Conservation (phyloP, 192 early-diverging fungal species). For the Irineochytrium annulatum region DNA sequence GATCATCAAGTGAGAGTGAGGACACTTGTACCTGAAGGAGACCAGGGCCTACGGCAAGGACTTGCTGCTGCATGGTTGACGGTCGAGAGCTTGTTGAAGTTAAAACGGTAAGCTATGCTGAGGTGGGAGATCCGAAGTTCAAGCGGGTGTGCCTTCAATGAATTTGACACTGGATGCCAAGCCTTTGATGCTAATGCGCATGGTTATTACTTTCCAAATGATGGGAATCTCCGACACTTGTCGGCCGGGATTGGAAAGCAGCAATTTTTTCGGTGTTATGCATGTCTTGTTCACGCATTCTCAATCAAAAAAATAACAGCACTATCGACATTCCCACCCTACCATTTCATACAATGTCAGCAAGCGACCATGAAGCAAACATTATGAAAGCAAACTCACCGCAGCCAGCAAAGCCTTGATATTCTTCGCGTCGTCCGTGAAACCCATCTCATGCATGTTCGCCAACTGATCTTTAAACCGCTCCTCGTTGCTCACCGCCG, state of each 20-base stretch:
- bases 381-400: conserved; percentile 9
- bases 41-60: no score
- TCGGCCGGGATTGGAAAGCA: no score
- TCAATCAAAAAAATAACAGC: neutral
- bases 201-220: no score
- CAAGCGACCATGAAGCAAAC: neutral
- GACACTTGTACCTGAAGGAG: conserved; percentile 1
- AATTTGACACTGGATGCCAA: no score
- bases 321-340: neutral
- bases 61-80: no score
- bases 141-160: no score
- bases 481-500: conserved; percentile 65
- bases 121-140: no score
- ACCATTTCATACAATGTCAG: neutral
- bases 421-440: conserved; percentile 73
- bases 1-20: no score
- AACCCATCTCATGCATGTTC: conserved; percentile 80
- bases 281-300: neutral
- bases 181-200: no score
- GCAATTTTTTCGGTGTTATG: conserved; percentile 14
- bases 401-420: conserved; percentile 70
- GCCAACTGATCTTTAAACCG: conserved; percentile 64
- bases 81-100: no score
- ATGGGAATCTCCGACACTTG: no score
- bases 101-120: no score